A percentile compares a stretch with the other conserved stretches of the same genome.
These are phyloP conservation scores for Erodium moschatum DNA, from an alignment of 441 rosid species.

Conservation along the genomic window DNA sequence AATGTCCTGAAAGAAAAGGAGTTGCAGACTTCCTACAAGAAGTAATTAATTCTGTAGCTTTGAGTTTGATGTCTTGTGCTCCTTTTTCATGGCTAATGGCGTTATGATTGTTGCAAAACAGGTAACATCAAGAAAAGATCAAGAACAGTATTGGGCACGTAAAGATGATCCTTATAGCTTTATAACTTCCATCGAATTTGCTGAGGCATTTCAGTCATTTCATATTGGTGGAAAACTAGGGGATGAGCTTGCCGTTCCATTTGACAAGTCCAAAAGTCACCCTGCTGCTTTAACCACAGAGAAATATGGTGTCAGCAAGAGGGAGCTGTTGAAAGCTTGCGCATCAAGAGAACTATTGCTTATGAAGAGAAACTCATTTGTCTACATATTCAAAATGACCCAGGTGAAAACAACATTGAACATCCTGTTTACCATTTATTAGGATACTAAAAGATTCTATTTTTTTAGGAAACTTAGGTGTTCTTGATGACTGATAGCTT, in stretches of 20 bases:
- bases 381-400: constrained; percentile 60
- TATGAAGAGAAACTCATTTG: constrained; percentile 82
- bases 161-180: constrained; percentile 56
- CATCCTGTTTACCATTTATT: too few relatives aligned
- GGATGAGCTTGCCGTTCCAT: constrained; percentile 51
- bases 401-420: constrained; percentile 38
- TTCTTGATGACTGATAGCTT: not conserved
- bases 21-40: constrained; percentile 85
- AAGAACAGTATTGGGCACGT: constrained; percentile 60
- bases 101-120: constrained; percentile 18
- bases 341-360: constrained; percentile 62
- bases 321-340: constrained; percentile 59
- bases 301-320: constrained; percentile 49
- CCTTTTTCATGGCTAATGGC: not conserved
- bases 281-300: constrained; percentile 61
- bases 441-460: too few relatives aligned
- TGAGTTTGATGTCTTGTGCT: not conserved
- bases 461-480: not conserved
- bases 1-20: constrained; percentile 80
- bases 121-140: constrained; percentile 93
- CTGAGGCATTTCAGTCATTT: constrained; percentile 63
- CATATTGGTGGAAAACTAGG: constrained; percentile 43
- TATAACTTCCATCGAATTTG: constrained; percentile 52
- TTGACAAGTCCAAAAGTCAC: constrained; percentile 54
- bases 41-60: constrained; percentile 18